phyloP scores from a whole-genome alignment of 1,284 basidiomycete genomes.

The Trametes versicolor region DNA sequence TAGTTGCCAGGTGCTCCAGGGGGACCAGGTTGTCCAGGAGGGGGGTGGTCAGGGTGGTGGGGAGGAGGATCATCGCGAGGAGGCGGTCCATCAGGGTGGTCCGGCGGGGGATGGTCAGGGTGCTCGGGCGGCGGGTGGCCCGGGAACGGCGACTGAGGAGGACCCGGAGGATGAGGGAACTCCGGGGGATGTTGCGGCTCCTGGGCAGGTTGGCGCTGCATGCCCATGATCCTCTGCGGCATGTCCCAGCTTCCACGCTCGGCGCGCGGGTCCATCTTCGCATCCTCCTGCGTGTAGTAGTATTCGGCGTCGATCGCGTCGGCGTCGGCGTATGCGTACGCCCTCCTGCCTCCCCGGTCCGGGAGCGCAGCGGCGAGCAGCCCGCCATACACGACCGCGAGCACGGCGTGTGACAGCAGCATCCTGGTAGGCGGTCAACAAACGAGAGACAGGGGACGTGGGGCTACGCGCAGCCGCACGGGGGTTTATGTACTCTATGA shows the following conservation, averaged over 20 bases:
- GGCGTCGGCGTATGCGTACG: slow-evolving; percentile 6
- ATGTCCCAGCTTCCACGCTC: slow-evolving; percentile 2
- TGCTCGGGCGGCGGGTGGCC: slow-evolving; percentile 24
- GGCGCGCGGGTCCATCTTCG: neutral
- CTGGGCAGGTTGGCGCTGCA: neutral
- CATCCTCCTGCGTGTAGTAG: slow-evolving; percentile 5
- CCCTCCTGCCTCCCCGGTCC: slow-evolving; percentile 12
- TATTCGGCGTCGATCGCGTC: slow-evolving; percentile 5
- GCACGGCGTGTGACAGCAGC: slow-evolving; percentile 33
- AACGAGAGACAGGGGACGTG: slow-evolving; percentile 8
- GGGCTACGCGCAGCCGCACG: neutral
- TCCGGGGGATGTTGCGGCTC: neutral
- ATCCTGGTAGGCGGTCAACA: slow-evolving; percentile 27
- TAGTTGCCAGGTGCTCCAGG: slow-evolving; percentile 12
- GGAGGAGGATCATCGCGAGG: slow-evolving; percentile 22
- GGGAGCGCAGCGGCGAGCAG: slow-evolving; percentile 35
- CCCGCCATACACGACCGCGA: slow-evolving; percentile 36
- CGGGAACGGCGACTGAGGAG: slow-evolving; percentile 10
- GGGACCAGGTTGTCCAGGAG: slow-evolving; percentile 4
- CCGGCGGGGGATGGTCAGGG: slow-evolving; percentile 22
- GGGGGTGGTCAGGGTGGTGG: slow-evolving; percentile 11
- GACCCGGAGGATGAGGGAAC: slow-evolving; percentile 18
- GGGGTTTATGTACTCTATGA: slow-evolving; percentile 17
- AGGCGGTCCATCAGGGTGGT: slow-evolving; percentile 8
- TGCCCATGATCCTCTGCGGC: slow-evolving; percentile 23